These are phyloP conservation scores for Ramularia endophylla DNA, from an alignment of 2,329 filamentous ascomycete genomes.

Conservation along the genomic window DNA sequence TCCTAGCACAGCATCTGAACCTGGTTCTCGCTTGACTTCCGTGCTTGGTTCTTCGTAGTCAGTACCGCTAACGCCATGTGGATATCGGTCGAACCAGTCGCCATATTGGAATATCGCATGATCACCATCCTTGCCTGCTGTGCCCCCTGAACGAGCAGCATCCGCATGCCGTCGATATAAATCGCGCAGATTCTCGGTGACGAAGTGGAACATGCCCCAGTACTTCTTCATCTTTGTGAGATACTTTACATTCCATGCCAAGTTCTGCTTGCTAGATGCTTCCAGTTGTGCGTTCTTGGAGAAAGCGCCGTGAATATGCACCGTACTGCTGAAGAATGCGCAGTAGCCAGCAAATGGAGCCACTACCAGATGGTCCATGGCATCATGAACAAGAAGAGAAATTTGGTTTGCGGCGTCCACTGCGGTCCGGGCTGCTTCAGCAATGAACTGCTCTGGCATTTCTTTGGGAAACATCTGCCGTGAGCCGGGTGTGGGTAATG, in stretches of 20 bases:
- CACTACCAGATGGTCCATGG: conserved; percentile 71
- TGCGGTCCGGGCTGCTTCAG: conserved; percentile 66
- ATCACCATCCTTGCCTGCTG: conserved; percentile 36
- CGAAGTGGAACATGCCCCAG: conserved; percentile 98
- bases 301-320: conserved; percentile 91
- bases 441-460: conserved; percentile 71
- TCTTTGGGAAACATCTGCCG: conserved; percentile 54
- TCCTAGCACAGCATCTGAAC: conserved; percentile 81
- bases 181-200: conserved; percentile 86
- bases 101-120: conserved; percentile 84
- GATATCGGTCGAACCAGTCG: conserved; percentile 95
- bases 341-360: conserved; percentile 94
- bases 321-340: conserved; percentile 84
- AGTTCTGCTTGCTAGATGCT: conserved; percentile 70
- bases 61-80: conserved; percentile 77
- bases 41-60: conserved; percentile 72
- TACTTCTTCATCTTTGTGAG: conserved; percentile 92
- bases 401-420: conserved; percentile 82
- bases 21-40: conserved; percentile 64
- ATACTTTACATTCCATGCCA: conserved; percentile 84
- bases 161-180: conserved; percentile 82
- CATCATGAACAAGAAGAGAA: conserved; percentile 74
- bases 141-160: conserved; percentile 61
- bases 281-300: conserved; percentile 74
- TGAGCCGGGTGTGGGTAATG: conserved; percentile 61